Conservation (phyloP, 306 rosid genomes). For the Myrica gale region DNA sequence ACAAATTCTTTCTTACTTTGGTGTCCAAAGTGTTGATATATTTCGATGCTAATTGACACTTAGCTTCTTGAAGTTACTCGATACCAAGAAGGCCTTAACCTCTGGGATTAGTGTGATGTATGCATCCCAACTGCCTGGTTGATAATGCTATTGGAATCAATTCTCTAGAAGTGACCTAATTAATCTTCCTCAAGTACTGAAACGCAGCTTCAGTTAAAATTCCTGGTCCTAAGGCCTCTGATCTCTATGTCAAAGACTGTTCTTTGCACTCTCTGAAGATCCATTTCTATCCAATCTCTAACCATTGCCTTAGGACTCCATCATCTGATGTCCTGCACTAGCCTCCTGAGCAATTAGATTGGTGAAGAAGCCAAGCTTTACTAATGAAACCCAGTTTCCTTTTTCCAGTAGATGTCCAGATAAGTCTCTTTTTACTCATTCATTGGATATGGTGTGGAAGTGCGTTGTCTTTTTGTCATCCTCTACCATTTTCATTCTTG, state of each 20-base stretch:
- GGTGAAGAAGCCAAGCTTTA: not conserved
- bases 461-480: not conserved
- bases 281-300: not conserved
- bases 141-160: not conserved
- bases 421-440: not conserved
- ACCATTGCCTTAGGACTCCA: not conserved
- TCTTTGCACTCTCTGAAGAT: not conserved
- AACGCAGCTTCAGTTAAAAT: not conserved
- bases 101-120: not conserved
- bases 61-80: not conserved
- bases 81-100: not conserved
- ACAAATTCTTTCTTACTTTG: not conserved
- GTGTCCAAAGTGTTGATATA: not conserved
- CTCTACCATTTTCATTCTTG: not conserved
- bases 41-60: not conserved
- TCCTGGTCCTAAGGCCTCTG: not conserved
- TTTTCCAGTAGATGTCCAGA: not conserved
- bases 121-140: not conserved
- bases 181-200: not conserved
- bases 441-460: not conserved
- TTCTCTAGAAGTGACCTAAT: not conserved
- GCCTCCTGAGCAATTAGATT: not conserved
- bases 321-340: not conserved
- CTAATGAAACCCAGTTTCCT: not conserved
- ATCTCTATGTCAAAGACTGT: not conserved